These are phyloP conservation scores for Edaphochlamys debaryana DNA, from an alignment of 139 green algal species.

Conservation along the genomic window DNA sequence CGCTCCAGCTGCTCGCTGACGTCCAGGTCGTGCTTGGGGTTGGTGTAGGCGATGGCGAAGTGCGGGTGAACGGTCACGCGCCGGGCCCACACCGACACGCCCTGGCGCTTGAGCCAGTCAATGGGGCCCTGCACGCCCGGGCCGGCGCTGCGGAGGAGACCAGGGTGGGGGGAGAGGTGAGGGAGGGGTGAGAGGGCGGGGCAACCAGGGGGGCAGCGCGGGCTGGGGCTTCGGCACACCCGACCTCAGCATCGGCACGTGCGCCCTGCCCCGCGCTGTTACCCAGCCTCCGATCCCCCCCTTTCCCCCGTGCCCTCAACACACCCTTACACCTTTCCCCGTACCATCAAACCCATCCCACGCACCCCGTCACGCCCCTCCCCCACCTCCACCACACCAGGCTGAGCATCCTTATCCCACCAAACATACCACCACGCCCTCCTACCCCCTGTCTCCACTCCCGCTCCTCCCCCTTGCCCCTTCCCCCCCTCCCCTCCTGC, in stretches of 20 bases:
- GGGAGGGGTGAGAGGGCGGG: neutral
- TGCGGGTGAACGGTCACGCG: constrained; percentile 10
- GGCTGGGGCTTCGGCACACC: neutral
- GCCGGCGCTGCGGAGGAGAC: constrained; percentile 2
- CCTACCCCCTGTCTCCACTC: too few relatives aligned
- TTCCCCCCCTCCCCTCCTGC: neutral
- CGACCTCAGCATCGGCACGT: too few relatives aligned
- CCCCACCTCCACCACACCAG: too few relatives aligned
- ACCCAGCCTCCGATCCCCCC: too few relatives aligned
- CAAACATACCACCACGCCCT: too few relatives aligned
- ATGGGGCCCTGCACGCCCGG: constrained; percentile 45
- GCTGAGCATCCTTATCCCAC: too few relatives aligned
- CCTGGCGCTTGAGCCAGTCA: constrained; percentile 32
- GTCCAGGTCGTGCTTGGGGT: constrained; percentile 61
- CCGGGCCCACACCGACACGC: constrained; percentile 34
- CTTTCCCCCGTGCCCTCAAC: too few relatives aligned
- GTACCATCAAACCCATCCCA: too few relatives aligned
- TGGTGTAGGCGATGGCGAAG: constrained; percentile 59
- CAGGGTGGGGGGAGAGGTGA: neutral
- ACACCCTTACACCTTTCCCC: too few relatives aligned
- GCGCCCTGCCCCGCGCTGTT: too few relatives aligned
- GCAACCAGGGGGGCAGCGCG: neutral
- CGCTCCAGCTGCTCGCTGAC: constrained; percentile 56
- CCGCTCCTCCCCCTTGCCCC: neutral
- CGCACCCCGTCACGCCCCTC: too few relatives aligned